A percentile compares a stretch with the other conserved stretches of the same genome.
phyloP scores from a whole-genome alignment of 2,329 filamentous ascomycete species.

The Hypocreales sp. region DNA sequence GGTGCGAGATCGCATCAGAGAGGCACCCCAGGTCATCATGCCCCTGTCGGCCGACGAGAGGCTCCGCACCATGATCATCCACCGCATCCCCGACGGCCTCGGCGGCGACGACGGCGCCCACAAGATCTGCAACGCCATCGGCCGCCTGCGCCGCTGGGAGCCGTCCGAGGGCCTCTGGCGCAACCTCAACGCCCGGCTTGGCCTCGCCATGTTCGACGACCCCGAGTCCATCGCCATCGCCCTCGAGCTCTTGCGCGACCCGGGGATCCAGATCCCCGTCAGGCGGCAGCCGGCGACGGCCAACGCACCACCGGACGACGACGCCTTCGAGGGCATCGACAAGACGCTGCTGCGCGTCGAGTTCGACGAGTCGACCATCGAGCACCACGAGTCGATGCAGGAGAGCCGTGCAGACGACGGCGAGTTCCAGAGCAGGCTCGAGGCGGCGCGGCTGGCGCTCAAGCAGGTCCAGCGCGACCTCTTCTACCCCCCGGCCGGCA shows the following conservation, averaged over 20 bases:
- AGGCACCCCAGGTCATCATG: slow-evolving; percentile 55
- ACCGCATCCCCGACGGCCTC: slow-evolving; percentile 66
- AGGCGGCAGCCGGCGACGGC: slow-evolving; percentile 50
- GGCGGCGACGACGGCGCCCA: slow-evolving; percentile 69
- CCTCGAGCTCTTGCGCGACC: slow-evolving; percentile 67
- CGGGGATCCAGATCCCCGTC: slow-evolving; percentile 68
- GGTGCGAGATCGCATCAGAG: slow-evolving; percentile 49
- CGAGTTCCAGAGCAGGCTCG: slow-evolving; percentile 49
- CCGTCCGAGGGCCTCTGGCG: slow-evolving; percentile 42
- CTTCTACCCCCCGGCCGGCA: slow-evolving; percentile 44
- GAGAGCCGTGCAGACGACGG: slow-evolving; percentile 48
- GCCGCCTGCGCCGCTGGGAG: slow-evolving; percentile 73
- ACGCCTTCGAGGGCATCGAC: slow-evolving; percentile 39
- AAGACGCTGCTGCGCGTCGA: slow-evolving; percentile 58
- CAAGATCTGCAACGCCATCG: slow-evolving; percentile 60
- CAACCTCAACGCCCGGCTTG: slow-evolving; percentile 65
- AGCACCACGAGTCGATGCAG: slow-evolving; percentile 74
- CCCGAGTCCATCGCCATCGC: slow-evolving; percentile 74
- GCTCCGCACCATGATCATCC: slow-evolving; percentile 77
- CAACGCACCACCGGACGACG: slow-evolving; percentile 25
- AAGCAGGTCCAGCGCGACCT: slow-evolving; percentile 54
- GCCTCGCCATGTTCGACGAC: slow-evolving; percentile 92
- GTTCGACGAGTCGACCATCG: slow-evolving; percentile 68
- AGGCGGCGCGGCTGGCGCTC: slow-evolving; percentile 53
- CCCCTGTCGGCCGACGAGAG: slow-evolving; percentile 86